Conservation (phyloP, 1,284 basidiomycete genomes). For the Ceratobasidium papillatum region DNA sequence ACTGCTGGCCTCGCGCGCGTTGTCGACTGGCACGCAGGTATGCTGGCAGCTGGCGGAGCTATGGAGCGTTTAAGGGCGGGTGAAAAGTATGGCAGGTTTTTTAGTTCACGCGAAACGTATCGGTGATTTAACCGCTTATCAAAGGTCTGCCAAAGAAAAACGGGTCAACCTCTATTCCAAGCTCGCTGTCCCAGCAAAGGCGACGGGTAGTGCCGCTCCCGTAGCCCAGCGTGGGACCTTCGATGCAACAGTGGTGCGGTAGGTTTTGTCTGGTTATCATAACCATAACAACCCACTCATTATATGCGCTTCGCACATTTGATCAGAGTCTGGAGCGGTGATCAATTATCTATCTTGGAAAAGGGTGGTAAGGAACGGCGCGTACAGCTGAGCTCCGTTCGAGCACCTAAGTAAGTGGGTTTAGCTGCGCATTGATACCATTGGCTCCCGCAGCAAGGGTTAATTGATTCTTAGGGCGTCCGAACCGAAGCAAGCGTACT, state of each 20-base stretch:
- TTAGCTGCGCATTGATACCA: conserved; percentile 38
- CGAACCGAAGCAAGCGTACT: conserved; percentile 88
- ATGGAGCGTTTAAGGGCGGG: conserved; percentile 89
- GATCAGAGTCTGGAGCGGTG: conserved; percentile 80
- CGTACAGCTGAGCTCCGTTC: conserved; percentile 88
- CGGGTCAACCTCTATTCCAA: conserved; percentile 81
- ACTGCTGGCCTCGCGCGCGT: conserved; percentile 87
- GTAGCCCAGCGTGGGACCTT: conserved; percentile 63
- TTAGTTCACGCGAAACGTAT: neutral
- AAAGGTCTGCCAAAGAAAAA: conserved; percentile 77
- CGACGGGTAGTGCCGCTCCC: conserved; percentile 53
- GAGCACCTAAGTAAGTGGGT: conserved; percentile 77
- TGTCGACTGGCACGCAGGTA: conserved; percentile 97
- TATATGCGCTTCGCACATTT: neutral
- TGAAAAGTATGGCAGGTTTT: conserved; percentile 62
- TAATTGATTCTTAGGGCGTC: conserved; percentile 62
- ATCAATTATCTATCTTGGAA: conserved; percentile 85
- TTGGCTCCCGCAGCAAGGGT: conserved; percentile 34
- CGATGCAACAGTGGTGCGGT: conserved; percentile 79
- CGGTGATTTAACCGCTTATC: neutral
- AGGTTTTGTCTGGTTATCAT: conserved; percentile 4
- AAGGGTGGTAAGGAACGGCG: conserved; percentile 83
- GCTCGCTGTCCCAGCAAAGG: conserved; percentile 54
- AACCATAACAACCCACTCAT: neutral
- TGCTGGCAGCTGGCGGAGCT: conserved; percentile 80